Base-by-base conservation (phyloP, 805 yeast genomes). In the Candida lessepsii region DNA sequence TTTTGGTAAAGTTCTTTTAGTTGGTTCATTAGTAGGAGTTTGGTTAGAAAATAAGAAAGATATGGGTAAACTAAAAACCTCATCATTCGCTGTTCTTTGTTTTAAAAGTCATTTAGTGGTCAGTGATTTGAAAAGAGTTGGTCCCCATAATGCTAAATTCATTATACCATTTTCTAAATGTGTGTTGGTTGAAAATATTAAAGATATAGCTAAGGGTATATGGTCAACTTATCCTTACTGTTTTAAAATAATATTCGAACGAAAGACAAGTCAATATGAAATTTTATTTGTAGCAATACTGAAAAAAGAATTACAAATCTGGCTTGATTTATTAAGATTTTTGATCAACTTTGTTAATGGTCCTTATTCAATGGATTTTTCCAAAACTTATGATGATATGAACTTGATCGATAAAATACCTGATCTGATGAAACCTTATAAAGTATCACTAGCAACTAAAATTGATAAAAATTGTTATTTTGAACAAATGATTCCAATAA, bases 101-200 rank as follows among this genome's bases (percentile, higher is more conserved):
- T 78, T 75, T 59, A 75, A 78, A 44, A 66, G 78, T 4, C 80
- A 77, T 52, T 50, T 79, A 19, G 46, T 80, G 1, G 42, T 75
- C 25, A 57, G 67, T 30, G 43, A 47, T 9, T 8, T 34, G 13
- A 39, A 15, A 43, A 37, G 40, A 10, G 40, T 48, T 7, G 60
- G 49, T 19, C 51, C 55, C 24, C 67, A 59, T 4, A 13, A 33
- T 9, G 63, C 76, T 5, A 60, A 57, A 11, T 74, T 78, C 46
- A 64, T 78, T 10, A 61, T 80, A 7, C 81, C 85, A 0, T 54
- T 78, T 23, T 48, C 70, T 5, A 59, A 56, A 26, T 51, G 66
- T 39, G 47, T 48, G 29, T 10, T 70, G 8, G 29, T 52, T n/a
- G 41, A 40, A 13, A 53, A 53, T 18, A 46, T 44, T 8, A 54